Conservation (phyloP, 495 filamentous ascomycete genomes). For the Penicillium herquei region DNA sequence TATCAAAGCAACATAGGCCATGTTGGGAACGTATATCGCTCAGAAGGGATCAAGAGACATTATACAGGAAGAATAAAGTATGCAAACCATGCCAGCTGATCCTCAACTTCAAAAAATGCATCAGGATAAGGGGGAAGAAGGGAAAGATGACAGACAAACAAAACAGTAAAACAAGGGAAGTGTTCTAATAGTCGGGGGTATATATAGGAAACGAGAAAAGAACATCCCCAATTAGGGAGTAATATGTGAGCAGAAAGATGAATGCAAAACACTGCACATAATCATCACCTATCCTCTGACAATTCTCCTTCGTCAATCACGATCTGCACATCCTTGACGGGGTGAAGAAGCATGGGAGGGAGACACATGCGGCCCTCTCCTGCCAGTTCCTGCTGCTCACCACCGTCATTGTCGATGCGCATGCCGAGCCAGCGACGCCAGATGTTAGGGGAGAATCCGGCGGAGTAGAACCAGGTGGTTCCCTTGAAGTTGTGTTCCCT, state of each 20-base stretch:
- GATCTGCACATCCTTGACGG: slow-evolving; percentile 81
- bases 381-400: slow-evolving; percentile 74
- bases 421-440: slow-evolving; percentile 87
- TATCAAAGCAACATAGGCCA: slow-evolving; percentile 6
- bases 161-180: slow-evolving; percentile 3
- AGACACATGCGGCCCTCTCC: slow-evolving; percentile 92
- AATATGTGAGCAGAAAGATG: neutral
- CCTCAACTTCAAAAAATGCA: slow-evolving; percentile 11
- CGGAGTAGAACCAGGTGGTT: slow-evolving; percentile 93
- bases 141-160: neutral
- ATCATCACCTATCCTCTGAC: slow-evolving; percentile 22
- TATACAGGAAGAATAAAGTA: slow-evolving; percentile 19
- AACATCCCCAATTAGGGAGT: neutral
- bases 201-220: slow-evolving; percentile 1
- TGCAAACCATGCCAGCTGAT: slow-evolving; percentile 10
- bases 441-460: slow-evolving; percentile 76
- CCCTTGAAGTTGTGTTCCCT: slow-evolving; percentile 87
- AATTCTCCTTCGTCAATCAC: slow-evolving; percentile 58
- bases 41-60: slow-evolving; percentile 10
- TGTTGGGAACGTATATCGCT: slow-evolving; percentile 6
- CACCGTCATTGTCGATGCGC: slow-evolving; percentile 80
- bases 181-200: neutral
- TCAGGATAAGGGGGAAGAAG: neutral
- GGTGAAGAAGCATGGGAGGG: slow-evolving; percentile 88
- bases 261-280: neutral